Base-by-base conservation (phyloP, 2,329 filamentous ascomycete species). In the Scedosporium minutisporum region DNA sequence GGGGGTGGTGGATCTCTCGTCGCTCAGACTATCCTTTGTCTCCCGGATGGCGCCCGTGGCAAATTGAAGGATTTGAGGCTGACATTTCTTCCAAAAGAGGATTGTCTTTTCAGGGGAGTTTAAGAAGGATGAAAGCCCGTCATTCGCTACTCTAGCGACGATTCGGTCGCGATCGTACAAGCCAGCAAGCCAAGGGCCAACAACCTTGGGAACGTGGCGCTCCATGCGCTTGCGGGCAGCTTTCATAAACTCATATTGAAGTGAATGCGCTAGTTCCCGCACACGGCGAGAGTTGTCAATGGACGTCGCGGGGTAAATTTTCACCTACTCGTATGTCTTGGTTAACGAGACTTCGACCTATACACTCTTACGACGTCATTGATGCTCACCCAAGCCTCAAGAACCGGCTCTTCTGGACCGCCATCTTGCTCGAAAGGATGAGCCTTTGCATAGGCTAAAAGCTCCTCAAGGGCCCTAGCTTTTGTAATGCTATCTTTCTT, bases 401-500 rank as follows among this genome's bases (percentile, higher is more conserved):
- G 76, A n/a, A 97, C 76, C 10, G 87, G 81, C 68, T 96, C 90
- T 70, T 97, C 92, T 18, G 89, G 78, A 38, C 86, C 87, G 27
- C 82, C 84, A 67, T 81, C 77, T 62, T 80, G 69, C 65, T 80
- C 82, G 71, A 72, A 81, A 51, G 74, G 81, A 73, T 78, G 82
- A 12, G 76, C 74, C 66, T 81, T 79, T 46, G 90, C 78, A 70
- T 89, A 83, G 41, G 82, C 73, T 58, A 91, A 81, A 21, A 99
- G 76, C 61, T 97, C 93, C 68, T 97, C 93, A 29, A 99, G 78
- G 0, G 91, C 93, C 73, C 93, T 96, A 6, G 88, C 82, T 72
- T 96, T 96, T 44, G 95, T 99, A 10, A 87, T 96, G 69, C 87
- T 88, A 76, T 97, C 93, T 75, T 95, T 96, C 77, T 97, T 99